Base-by-base conservation (phyloP, 2,329 filamentous ascomycete genomes). In the Monosporascus sp. region DNA sequence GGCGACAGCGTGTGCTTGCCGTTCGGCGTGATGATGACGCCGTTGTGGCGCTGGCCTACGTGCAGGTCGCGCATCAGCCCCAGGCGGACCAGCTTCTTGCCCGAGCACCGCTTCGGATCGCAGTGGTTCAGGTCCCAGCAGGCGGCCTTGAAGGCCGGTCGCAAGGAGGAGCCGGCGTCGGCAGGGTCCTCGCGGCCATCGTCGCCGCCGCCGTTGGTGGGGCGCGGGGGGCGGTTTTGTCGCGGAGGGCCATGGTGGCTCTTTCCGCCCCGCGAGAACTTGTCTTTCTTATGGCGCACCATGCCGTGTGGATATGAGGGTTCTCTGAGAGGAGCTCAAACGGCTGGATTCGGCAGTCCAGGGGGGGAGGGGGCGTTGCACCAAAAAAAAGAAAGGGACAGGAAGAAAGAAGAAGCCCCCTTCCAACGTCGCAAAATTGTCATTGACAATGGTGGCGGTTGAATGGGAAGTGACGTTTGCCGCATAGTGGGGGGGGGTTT, bases 81-180 rank as follows among this genome's bases (percentile, higher is more conserved):
- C 52, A 95, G 82, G 59, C 87, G 86, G 82, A 99, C 96, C 37
- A 99, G 81, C 58, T 90, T 86, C 76, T 99, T 99, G 35, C 94
- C 94, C 0, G 92, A 97, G 74, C 94, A 99, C 63, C 93, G 81
- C 72, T 97, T 97, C 8, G 93, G 91, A 67, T 99, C 94, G 77
- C 94, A 99, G 75, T 99, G 94, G 57, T 92, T 93, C 37, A 99
- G 80, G 67, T 99, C 94, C 94, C 94, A 99, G 71, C 93, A 97
- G 55, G 93, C 94, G 48, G 94, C 93, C 74, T 95, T 96, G 81
- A 92, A 97, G 22, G 75, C 66, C 40, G 74, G 85, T 59, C 64
- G 81, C 48, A 56, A 65, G 51, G 72, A 64, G 58, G 70, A 60
- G 62, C 62, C 80, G 48, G 57, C 65, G 51, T 72, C 63, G 58